These are phyloP conservation scores for Funneliformis caledonium DNA, from an alignment of 371 early-diverging fungal genomes.

Conservation along the genomic window DNA sequence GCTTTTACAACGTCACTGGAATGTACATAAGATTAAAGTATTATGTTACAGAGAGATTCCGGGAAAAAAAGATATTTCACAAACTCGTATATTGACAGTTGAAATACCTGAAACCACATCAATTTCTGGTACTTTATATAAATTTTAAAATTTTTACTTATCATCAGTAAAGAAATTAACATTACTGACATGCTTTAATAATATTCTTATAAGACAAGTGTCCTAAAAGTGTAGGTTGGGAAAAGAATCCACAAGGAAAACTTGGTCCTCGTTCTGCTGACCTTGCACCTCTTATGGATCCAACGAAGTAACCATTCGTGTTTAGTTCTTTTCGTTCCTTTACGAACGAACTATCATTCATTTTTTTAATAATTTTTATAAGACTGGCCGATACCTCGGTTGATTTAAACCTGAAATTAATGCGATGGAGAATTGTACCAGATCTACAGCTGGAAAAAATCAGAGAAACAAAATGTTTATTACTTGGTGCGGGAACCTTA, in stretches of 20 bases:
- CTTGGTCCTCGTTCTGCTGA: constrained; percentile 85
- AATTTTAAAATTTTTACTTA: not conserved
- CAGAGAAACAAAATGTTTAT: constrained; percentile 72
- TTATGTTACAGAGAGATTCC: constrained; percentile 76
- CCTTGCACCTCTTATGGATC: constrained; percentile 86
- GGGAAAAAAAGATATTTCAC: constrained; percentile 45
- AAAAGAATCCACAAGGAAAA: constrained; percentile 80
- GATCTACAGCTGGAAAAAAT: constrained; percentile 82
- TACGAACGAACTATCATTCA: not conserved
- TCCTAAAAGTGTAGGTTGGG: constrained; percentile 88
- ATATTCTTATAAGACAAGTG: constrained; percentile 41
- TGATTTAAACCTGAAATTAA: constrained; percentile 91
- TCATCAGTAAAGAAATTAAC: not conserved
- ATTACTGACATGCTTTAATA: not conserved
- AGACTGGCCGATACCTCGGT: constrained; percentile 87
- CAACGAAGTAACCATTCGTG: constrained; percentile 51
- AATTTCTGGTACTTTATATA: not conserved
- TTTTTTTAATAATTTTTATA: not conserved
- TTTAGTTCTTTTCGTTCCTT: not conserved
- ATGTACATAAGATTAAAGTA: constrained; percentile 55
- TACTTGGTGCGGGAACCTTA: constrained; percentile 95
- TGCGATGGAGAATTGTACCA: constrained; percentile 94
- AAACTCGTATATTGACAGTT: constrained; percentile 25
- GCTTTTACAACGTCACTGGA: constrained; percentile 59
- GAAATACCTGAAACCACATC: not conserved